Conservation (phyloP, 1,284 basidiomycete species). For the Sutorius eximius region DNA sequence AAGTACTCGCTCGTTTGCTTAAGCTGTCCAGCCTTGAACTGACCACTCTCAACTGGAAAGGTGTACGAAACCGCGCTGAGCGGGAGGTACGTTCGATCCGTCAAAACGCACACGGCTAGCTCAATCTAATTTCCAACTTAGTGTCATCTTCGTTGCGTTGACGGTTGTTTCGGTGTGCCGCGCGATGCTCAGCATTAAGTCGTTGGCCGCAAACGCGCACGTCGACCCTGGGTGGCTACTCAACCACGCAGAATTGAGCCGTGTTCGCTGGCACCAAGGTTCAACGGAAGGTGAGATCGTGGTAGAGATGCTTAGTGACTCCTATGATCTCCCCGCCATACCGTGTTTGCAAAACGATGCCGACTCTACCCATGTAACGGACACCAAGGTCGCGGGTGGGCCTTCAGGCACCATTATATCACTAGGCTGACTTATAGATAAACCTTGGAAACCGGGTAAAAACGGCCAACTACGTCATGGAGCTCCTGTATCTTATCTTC, state of each 20-base stretch:
- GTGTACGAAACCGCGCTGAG: constrained; percentile 7
- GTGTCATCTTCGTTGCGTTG: constrained; percentile 71
- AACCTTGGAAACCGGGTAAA: too few species aligned
- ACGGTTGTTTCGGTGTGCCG: constrained; percentile 45
- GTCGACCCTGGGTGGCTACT: constrained; percentile 41
- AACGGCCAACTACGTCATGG: too few species aligned
- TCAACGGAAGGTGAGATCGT: constrained; percentile 41
- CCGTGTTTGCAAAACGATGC: not conserved
- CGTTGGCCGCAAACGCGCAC: constrained; percentile 39
- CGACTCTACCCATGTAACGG: not conserved
- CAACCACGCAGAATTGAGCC: constrained; percentile 40
- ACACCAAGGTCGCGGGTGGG: not conserved
- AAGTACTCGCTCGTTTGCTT: constrained; percentile 2
- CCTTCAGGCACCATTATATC: not conserved
- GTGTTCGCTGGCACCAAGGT: constrained; percentile 40
- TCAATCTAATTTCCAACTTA: constrained; percentile 58
- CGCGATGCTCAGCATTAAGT: constrained; percentile 37
- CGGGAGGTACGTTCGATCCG: constrained; percentile 9
- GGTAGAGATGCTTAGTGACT: constrained; percentile 52
- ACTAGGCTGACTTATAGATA: not conserved
- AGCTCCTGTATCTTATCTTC: not conserved
- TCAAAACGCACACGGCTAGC: not conserved
- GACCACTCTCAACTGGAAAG: constrained; percentile 4
- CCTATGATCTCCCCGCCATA: not conserved
- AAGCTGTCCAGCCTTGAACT: not conserved